Evolutionary conservation across 2,329 filamentous ascomycete genomes (phyloP).

Genomic region (Ceratocystiopsis brevicomis): DNA sequence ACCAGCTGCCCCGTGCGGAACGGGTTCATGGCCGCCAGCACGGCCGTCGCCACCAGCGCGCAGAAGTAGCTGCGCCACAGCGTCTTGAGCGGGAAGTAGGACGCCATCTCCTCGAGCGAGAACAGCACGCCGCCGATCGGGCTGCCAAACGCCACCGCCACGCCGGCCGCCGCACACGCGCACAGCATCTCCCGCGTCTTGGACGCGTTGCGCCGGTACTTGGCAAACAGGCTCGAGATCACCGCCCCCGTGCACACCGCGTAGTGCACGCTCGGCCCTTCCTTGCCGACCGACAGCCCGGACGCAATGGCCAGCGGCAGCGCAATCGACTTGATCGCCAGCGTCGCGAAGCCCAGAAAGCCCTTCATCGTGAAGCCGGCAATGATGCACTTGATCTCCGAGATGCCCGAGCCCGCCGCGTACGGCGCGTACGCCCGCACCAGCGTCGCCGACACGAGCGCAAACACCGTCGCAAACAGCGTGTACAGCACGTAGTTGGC

Average conservation of each 20-base stretch:
- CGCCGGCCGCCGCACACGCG: constrained; percentile 83
- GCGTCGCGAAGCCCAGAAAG: constrained; percentile 77
- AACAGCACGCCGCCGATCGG: constrained; percentile 94
- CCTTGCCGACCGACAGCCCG: constrained; percentile 86
- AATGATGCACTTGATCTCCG: constrained; percentile 98
- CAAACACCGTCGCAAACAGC: constrained; percentile 65
- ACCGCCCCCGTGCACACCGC: constrained; percentile 95
- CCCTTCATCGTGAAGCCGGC: constrained; percentile 99
- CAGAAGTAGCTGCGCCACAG: constrained; percentile 98
- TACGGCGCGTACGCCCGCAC: constrained; percentile 91
- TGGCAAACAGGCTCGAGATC: constrained; percentile 79
- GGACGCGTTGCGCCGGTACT: constrained; percentile 78
- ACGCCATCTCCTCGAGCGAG: constrained; percentile 94
- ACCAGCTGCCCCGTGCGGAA: constrained; percentile 93
- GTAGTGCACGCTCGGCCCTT: constrained; percentile 97
- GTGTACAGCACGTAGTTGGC: constrained; percentile 82
- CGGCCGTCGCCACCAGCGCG: constrained; percentile 81
- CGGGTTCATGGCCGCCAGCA: constrained; percentile 88
- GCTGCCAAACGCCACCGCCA: constrained; percentile 91
- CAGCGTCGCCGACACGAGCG: constrained; percentile 61
- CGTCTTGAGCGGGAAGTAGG: constrained; percentile 88
- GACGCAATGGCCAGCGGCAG: constrained; percentile 85
- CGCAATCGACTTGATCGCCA: constrained; percentile 84
- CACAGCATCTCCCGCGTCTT: constrained; percentile 92
- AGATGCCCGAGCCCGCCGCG: constrained; percentile 89